A percentile compares a stretch with the other conserved stretches of the same genome.
phyloP scores from a whole-genome alignment of 441 rosid genomes.

The Melastoma candidum region DNA sequence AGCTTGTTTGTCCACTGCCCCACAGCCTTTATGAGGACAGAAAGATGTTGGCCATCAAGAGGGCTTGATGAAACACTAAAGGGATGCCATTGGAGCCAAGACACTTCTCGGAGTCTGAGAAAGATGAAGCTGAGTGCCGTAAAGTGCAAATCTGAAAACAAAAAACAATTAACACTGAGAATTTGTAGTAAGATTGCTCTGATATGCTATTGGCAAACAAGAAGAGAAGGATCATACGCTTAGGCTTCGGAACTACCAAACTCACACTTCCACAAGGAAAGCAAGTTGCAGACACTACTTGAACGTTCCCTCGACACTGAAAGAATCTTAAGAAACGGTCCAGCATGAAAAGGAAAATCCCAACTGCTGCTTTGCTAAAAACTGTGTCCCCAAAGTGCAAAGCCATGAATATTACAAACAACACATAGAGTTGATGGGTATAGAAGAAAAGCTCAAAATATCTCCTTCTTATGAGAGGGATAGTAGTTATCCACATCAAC shows the following conservation, averaged over 20 bases:
- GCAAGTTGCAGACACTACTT: not conserved
- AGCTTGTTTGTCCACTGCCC: conserved; percentile 3
- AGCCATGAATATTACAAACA: conserved; percentile 6
- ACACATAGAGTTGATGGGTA: conserved; percentile 7
- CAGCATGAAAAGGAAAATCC: conserved; percentile 7
- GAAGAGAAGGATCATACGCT: not conserved
- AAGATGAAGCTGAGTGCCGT: conserved; percentile 6
- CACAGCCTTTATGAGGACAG: conserved; percentile 9
- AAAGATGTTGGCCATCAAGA: conserved; percentile 4
- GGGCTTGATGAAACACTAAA: conserved; percentile 8
- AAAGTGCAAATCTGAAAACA: conserved; percentile 1
- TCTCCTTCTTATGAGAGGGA: conserved; percentile 1
- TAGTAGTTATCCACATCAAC: too few relatives aligned
- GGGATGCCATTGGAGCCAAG: conserved; percentile 11
- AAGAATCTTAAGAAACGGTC: conserved; percentile 8
- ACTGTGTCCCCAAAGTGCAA: conserved; percentile 5
- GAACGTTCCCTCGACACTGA: conserved; percentile 5
- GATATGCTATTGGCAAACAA: not conserved
- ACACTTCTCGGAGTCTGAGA: not conserved
- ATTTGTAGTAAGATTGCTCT: not conserved
- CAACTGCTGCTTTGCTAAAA: conserved; percentile 6
- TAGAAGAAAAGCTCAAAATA: conserved; percentile 8
- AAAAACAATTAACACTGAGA: not conserved
- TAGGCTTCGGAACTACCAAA: conserved; percentile 4
- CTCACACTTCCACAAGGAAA: conserved; percentile 7